Base-by-base conservation (phyloP, 306 rosid species). In the Sphenostylis stenocarpa region DNA sequence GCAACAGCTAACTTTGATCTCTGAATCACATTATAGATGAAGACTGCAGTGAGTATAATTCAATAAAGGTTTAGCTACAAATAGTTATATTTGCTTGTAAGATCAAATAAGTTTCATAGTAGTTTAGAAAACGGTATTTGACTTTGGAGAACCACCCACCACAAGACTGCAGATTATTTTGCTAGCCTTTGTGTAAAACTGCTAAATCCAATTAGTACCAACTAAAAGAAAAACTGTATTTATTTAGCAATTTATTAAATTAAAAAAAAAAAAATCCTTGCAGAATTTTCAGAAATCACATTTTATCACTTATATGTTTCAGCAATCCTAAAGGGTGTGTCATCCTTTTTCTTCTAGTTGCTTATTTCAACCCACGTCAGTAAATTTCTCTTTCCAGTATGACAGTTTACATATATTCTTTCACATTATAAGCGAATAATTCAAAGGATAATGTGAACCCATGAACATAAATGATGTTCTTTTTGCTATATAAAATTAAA, bases 61-160 rank as follows among this genome's bases (percentile, higher is more conserved):
- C 13, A 66, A 48, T 28, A 48, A 45, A 55, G 45, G 12, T 34
- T 39, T 23, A 24, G 39, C 62, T n/a, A 56, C 60, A 65, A 33
- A 61, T 48, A 70, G 13, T 10, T 26, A 44, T 55, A 48, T 41
- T 26, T 55, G 56, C 61, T 43, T 26, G 65, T 24, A 3, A 28
- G 58, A 39, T 45, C 36, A 71, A 62, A 64, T 36, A 70, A 15
- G 21, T 80, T 63, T 72, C 13, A 28, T 3, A 64, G 15, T 72
- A 10, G 11, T 52, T 33, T 29, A 65, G 73, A 66, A 34, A 11
- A 68, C 44, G 43, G 53, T 5, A 44, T 80, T 31, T n/a, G n/a
- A 48, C 12, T 44, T 44, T 45, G 44, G 82, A 78, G 44, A 79
- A 51, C 57, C 20, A 38, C 9, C 38, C 57, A n/a, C 51, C 26